phyloP scores from a whole-genome alignment of 495 filamentous ascomycete genomes.

The Sphaerosporella brunnea region DNA sequence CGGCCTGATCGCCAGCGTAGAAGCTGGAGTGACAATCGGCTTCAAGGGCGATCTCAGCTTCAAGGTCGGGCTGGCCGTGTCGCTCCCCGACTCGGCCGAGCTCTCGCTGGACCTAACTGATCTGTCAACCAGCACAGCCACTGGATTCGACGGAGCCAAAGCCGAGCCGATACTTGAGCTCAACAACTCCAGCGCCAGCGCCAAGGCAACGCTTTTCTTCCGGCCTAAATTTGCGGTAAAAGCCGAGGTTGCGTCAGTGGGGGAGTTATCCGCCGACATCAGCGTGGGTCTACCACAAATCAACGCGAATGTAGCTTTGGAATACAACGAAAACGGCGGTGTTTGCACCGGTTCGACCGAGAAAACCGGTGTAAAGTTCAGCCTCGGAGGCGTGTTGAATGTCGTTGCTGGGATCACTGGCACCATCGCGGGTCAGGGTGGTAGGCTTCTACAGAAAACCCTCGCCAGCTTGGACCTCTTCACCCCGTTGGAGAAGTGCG shows the following conservation, averaged over 20 bases:
- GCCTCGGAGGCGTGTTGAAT: not conserved
- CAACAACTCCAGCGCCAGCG: conserved; percentile 11
- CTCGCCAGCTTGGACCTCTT: not conserved
- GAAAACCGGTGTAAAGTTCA: not conserved
- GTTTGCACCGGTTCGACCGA: not conserved
- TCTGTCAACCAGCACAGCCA: conserved; percentile 13
- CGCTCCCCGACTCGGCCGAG: conserved; percentile 24
- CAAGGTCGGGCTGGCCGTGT: conserved; percentile 22
- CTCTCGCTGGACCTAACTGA: conserved; percentile 16
- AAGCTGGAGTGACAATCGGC: not conserved
- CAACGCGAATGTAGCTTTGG: not conserved
- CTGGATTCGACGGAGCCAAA: conserved; percentile 18
- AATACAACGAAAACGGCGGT: not conserved
- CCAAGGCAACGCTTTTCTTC: conserved; percentile 23
- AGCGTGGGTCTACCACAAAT: not conserved
- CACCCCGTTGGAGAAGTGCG: not conserved
- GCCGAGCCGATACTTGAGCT: conserved; percentile 23
- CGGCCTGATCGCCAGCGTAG: conserved; percentile 17
- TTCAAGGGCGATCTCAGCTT: conserved; percentile 20
- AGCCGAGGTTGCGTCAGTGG: conserved; percentile 17
- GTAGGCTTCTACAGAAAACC: not conserved
- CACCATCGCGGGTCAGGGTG: not conserved
- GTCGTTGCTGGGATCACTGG: not conserved
- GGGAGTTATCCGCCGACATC: not conserved
- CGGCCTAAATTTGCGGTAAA: conserved; percentile 26